These are phyloP conservation scores for Yamadazyma philogaea DNA, from an alignment of 805 yeast genomes.

Conservation along the genomic window DNA sequence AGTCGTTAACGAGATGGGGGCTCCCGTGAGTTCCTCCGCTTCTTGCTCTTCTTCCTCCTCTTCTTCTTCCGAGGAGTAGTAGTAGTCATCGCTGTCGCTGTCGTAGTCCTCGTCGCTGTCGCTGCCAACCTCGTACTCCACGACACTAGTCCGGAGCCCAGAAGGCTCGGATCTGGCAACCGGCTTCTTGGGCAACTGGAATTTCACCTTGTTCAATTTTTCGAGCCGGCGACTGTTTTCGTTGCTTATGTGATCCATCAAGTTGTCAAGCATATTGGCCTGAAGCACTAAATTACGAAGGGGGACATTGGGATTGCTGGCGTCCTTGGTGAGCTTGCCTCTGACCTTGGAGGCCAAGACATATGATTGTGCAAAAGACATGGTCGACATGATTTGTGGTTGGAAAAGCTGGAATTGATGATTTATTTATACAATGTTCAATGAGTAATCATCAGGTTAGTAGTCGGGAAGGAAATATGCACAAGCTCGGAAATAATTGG, in stretches of 20 bases:
- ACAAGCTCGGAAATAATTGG: neutral
- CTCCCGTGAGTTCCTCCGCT: neutral
- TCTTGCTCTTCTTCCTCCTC: slow-evolving; percentile 15
- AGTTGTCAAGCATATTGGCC: slow-evolving; percentile 64
- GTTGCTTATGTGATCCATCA: slow-evolving; percentile 50
- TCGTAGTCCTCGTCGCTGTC: slow-evolving; percentile 24
- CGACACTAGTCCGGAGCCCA: slow-evolving; percentile 24
- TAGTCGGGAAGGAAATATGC: neutral
- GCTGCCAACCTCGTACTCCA: slow-evolving; percentile 38
- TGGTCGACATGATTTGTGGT: slow-evolving; percentile 3
- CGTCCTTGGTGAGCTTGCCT: slow-evolving; percentile 59
- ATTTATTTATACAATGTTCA: slow-evolving; percentile 7
- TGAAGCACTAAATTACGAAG: slow-evolving; percentile 61
- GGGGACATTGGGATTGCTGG: slow-evolving; percentile 53
- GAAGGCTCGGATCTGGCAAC: slow-evolving; percentile 12
- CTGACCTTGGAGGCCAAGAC: slow-evolving; percentile 64
- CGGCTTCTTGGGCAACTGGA: slow-evolving; percentile 10
- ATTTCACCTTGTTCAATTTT: slow-evolving; percentile 14
- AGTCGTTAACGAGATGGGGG: slow-evolving; percentile 6
- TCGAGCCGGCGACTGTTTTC: slow-evolving; percentile 27
- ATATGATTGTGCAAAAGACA: slow-evolving; percentile 52
- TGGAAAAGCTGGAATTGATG: slow-evolving; percentile 3
- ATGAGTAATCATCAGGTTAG: neutral
- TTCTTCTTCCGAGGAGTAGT: slow-evolving; percentile 20
- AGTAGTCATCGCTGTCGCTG: slow-evolving; percentile 20